Percentiles rank a stretch among this genome's conserved stretches.
phyloP scores from a whole-genome alignment of 805 yeast genomes.

The Cyberlindnera meyerae region DNA sequence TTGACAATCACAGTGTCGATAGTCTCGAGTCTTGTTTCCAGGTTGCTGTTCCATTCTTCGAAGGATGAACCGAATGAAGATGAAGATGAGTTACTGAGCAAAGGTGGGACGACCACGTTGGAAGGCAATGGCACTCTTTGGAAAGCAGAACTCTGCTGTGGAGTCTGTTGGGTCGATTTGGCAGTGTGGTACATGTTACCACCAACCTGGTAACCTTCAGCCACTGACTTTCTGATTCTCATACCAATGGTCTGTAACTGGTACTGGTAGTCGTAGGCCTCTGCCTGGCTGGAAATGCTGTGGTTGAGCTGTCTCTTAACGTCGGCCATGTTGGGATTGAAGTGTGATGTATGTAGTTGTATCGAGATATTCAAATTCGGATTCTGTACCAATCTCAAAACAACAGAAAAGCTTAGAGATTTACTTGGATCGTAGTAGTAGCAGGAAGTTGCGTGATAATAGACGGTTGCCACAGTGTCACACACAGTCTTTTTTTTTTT shows the following conservation, averaged over 20 bases:
- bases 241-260: slow-evolving; percentile 56
- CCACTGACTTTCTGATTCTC: slow-evolving; percentile 65
- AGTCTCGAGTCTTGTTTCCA: slow-evolving; percentile 31
- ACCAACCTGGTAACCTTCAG: slow-evolving; percentile 48
- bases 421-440: too few relatives aligned
- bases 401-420: too few relatives aligned
- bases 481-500: neutral
- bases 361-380: too few relatives aligned
- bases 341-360: too few relatives aligned
- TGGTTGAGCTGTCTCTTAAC: slow-evolving; percentile 32
- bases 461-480: neutral
- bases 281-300: slow-evolving; percentile 21
- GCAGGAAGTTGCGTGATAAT: too few relatives aligned
- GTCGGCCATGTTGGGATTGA: slow-evolving; percentile 28
- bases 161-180: slow-evolving; percentile 14
- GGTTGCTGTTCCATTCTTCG: slow-evolving; percentile 36
- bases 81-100: slow-evolving; percentile 31
- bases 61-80: slow-evolving; percentile 32
- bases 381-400: too few relatives aligned
- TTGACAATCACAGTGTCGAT: slow-evolving; percentile 27
- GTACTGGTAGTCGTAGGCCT: slow-evolving; percentile 31
- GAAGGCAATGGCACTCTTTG: slow-evolving; percentile 33
- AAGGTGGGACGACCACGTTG: slow-evolving; percentile 29
- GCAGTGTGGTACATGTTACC: slow-evolving; percentile 14
- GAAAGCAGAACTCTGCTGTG: slow-evolving; percentile 23